These are phyloP conservation scores for Melastoma candidum DNA, from an alignment of 441 rosid genomes.

Conservation along the genomic window DNA sequence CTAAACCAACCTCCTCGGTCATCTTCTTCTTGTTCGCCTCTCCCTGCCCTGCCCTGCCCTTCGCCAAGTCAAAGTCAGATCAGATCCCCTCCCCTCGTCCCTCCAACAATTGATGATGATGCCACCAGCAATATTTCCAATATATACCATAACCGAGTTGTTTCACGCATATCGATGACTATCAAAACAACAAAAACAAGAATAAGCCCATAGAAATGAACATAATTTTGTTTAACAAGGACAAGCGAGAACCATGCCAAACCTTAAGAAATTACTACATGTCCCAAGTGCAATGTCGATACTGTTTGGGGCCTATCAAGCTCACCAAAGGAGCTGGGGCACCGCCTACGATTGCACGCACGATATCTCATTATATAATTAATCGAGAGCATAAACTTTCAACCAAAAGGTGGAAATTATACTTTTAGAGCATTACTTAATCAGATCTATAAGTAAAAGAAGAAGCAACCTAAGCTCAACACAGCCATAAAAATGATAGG, in stretches of 20 bases:
- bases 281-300: conserved; percentile 87
- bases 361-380: too few species aligned
- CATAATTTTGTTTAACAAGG: not conserved
- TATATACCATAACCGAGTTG: conserved; percentile 60
- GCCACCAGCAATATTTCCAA: conserved; percentile 58
- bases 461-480: too few species aligned
- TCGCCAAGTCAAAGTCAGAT: too few species aligned
- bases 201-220: not conserved
- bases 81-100: too few species aligned
- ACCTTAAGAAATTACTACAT: conserved; percentile 95
- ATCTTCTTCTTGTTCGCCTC: too few species aligned
- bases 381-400: too few species aligned
- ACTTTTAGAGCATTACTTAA: too few species aligned
- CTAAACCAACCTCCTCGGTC: too few species aligned
- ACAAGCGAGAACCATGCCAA: not conserved
- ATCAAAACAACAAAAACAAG: not conserved
- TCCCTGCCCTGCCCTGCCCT: conserved; percentile 2
- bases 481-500: not conserved
- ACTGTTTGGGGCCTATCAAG: conserved; percentile 82
- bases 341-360: conserved; percentile 41
- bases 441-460: too few species aligned
- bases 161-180: conserved; percentile 78
- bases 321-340: conserved; percentile 86
- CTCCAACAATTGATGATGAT: too few species aligned
- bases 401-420: too few species aligned